Percentiles rank a stretch among this genome's conserved stretches.
Evolutionary conservation across 2,329 filamentous ascomycete genomes (phyloP).

Genomic region (Penicillium freii): DNA sequence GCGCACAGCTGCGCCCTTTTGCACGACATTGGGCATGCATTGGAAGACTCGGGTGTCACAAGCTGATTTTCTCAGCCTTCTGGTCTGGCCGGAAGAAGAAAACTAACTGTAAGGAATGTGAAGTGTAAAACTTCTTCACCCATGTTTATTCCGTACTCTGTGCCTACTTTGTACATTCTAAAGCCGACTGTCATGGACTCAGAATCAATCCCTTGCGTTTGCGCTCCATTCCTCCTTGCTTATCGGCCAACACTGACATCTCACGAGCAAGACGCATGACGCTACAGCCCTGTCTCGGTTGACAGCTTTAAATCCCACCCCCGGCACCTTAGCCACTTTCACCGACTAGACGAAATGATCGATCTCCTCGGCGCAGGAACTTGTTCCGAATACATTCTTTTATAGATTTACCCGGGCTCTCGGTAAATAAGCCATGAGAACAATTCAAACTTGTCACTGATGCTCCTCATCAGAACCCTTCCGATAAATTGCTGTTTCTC

Average conservation of each 20-base stretch:
- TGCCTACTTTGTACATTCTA: conserved; percentile 18
- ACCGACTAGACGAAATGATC: conserved; percentile 8
- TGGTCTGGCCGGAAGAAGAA: not conserved
- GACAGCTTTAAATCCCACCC: not conserved
- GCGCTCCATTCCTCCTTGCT: conserved; percentile 21
- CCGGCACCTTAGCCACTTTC: conserved; percentile 5
- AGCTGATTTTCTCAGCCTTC: not conserved
- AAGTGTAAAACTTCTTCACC: not conserved
- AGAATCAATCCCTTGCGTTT: conserved; percentile 19
- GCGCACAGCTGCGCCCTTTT: not conserved
- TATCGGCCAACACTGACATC: conserved; percentile 16
- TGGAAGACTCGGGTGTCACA: not conserved
- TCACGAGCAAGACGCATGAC: conserved; percentile 17
- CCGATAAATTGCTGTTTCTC: not conserved
- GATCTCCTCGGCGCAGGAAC: not conserved
- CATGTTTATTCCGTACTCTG: conserved; percentile 1
- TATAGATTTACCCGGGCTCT: not conserved
- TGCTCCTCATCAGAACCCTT: not conserved
- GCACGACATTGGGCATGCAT: not conserved
- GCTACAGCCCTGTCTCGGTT: conserved; percentile 10
- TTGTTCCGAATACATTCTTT: not conserved
- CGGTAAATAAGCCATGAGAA: not conserved
- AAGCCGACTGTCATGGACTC: conserved; percentile 19
- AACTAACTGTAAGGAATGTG: not conserved
- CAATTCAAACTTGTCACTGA: not conserved